Percentiles rank a stretch among this genome's conserved stretches.
Evolutionary conservation across 306 rosid species (phyloP).

Genomic region (Prunus mume): DNA sequence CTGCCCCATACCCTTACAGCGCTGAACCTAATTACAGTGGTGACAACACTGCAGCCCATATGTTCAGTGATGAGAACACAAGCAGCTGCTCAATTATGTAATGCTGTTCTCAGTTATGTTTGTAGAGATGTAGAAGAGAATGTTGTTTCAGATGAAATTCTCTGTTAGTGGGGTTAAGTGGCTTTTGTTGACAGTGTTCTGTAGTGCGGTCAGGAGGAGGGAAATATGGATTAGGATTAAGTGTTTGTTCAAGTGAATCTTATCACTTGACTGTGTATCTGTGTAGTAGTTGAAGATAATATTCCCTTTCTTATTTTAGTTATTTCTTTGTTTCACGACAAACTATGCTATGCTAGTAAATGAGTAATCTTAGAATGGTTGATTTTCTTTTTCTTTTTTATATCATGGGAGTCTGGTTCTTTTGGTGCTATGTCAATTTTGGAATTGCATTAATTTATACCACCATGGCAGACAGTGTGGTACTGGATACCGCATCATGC

Average conservation of each 20-base stretch:
- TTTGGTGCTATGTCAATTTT: neutral
- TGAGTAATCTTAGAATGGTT: neutral
- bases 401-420: neutral
- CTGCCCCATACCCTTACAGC: conserved; percentile 26
- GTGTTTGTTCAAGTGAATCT: neutral
- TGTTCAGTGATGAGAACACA: conserved; percentile 81
- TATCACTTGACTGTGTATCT: neutral
- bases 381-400: neutral
- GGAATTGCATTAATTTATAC: too few species aligned
- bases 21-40: conserved; percentile 33
- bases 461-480: neutral
- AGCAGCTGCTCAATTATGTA: conserved; percentile 79
- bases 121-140: neutral
- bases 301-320: neutral
- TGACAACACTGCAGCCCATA: conserved; percentile 58
- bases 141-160: neutral
- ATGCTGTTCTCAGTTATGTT: neutral
- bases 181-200: too few species aligned
- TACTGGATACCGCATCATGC: neutral
- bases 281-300: conserved; percentile 3
- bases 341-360: neutral
- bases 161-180: neutral
- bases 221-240: neutral
- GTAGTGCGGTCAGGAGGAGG: neutral
- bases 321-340: neutral